Conservation (phyloP, 2,329 filamentous ascomycete genomes). For the Aspergillus brasiliensis region DNA sequence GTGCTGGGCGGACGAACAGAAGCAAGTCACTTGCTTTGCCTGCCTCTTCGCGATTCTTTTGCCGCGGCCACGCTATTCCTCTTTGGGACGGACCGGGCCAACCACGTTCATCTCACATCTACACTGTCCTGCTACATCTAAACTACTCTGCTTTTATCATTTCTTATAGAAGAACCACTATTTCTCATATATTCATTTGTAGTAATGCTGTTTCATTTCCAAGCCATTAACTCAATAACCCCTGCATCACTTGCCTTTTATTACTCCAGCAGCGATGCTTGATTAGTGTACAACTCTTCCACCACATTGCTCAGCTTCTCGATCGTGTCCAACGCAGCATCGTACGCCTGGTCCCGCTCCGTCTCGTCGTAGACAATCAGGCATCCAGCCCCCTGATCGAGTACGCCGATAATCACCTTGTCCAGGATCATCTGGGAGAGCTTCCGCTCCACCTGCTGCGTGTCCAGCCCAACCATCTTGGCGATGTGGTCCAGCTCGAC, state of each 20-base stretch:
- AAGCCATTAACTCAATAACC: constrained; percentile 17
- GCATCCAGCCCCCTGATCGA: constrained; percentile 97
- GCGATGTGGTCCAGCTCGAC: constrained; percentile 97
- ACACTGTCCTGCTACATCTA: neutral
- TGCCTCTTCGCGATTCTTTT: constrained; percentile 36
- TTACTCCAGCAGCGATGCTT: constrained; percentile 90
- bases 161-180: too few relatives aligned
- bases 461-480: constrained; percentile 95
- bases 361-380: constrained; percentile 97
- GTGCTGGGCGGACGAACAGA: neutral
- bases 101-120: neutral
- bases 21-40: neutral
- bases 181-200: constrained; percentile 19
- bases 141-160: too few relatives aligned
- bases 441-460: constrained; percentile 95
- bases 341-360: constrained; percentile 88
- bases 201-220: constrained; percentile 28
- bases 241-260: neutral
- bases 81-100: constrained; percentile 28
- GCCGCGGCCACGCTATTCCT: constrained; percentile 39
- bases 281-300: constrained; percentile 95
- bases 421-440: constrained; percentile 99
- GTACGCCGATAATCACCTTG: constrained; percentile 95
- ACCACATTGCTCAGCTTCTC: constrained; percentile 97
- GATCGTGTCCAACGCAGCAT: constrained; percentile 90